Percentiles rank a stretch among this genome's conserved stretches.
Evolutionary conservation across 2,329 filamentous ascomycete genomes (phyloP).

Genomic region (Talaromyces sp.): DNA sequence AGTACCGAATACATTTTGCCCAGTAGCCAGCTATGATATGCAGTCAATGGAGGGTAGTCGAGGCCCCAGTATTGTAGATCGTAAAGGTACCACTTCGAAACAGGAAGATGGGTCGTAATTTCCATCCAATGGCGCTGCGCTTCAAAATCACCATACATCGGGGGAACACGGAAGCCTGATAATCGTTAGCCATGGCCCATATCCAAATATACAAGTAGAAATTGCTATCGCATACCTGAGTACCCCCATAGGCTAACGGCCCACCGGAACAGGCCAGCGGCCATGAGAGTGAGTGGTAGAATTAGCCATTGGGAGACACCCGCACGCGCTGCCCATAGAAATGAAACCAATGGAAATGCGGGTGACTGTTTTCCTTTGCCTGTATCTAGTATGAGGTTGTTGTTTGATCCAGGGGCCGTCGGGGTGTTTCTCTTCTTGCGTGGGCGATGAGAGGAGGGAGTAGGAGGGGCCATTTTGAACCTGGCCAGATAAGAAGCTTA

Average conservation of each 20-base stretch:
- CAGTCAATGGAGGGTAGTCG: slow-evolving; percentile 95
- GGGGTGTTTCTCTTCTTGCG: slow-evolving; percentile 49
- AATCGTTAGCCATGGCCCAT: slow-evolving; percentile 9
- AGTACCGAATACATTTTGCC: slow-evolving; percentile 67
- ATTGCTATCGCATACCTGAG: slow-evolving; percentile 63
- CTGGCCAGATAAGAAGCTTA: slow-evolving; percentile 17
- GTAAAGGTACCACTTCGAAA: slow-evolving; percentile 97
- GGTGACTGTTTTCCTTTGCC: slow-evolving; percentile 58
- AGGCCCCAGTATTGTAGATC: slow-evolving; percentile 97
- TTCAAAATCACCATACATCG: slow-evolving; percentile 96
- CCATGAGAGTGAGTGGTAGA: slow-evolving; percentile 84
- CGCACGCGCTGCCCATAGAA: slow-evolving; percentile 87
- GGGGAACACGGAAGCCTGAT: slow-evolving; percentile 74
- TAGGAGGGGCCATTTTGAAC: slow-evolving; percentile 31
- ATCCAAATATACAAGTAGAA: neutral
- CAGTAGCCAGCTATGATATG: slow-evolving; percentile 96
- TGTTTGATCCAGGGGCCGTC: slow-evolving; percentile 41
- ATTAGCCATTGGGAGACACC: slow-evolving; percentile 88
- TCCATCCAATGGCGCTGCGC: slow-evolving; percentile 99
- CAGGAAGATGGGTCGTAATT: slow-evolving; percentile 81
- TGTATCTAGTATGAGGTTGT: slow-evolving; percentile 47
- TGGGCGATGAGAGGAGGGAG: slow-evolving; percentile 44
- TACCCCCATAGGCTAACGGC: slow-evolving; percentile 91
- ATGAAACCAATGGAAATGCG: slow-evolving; percentile 87
- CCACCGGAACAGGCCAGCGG: slow-evolving; percentile 90